Conservation (phyloP, 768 basidiomycete species). For the Tylopilus sp. region DNA sequence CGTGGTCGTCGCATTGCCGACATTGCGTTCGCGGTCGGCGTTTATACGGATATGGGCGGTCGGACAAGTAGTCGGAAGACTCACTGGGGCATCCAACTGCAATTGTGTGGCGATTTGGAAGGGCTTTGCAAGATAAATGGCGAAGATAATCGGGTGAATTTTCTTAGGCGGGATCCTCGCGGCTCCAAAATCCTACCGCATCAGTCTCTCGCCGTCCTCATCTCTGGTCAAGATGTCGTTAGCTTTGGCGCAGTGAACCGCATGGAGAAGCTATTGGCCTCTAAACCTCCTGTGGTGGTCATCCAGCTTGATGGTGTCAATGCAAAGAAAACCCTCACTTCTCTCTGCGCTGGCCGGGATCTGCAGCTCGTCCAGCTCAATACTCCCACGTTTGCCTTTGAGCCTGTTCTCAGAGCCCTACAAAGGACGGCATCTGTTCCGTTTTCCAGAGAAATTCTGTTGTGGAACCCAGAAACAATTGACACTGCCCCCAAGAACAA, state of each 20-base stretch:
- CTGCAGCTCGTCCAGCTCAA: conserved; percentile 53
- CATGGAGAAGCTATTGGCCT: conserved; percentile 49
- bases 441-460: conserved; percentile 47
- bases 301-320: conserved; percentile 51
- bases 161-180: conserved; percentile 32
- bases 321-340: conserved; percentile 36
- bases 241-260: conserved; percentile 54
- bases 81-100: conserved; percentile 42
- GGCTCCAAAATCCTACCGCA: conserved; percentile 43
- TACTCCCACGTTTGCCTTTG: conserved; percentile 56
- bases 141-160: conserved; percentile 31
- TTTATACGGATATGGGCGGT: conserved; percentile 31
- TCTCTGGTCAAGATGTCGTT: conserved; percentile 45
- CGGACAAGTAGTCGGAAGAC: too few species aligned
- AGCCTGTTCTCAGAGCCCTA: conserved; percentile 60
- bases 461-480: conserved; percentile 41
- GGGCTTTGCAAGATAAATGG: conserved; percentile 29
- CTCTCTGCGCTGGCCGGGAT: conserved; percentile 31
- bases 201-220: conserved; percentile 51
- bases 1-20: conserved; percentile 33
- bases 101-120: conserved; percentile 34
- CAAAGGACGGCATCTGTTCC: conserved; percentile 39
- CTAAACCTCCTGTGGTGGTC: conserved; percentile 47
- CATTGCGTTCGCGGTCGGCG: conserved; percentile 33
- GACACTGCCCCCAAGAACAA: background rate